A percentile compares a stretch with the other conserved stretches of the same genome.
phyloP scores from a whole-genome alignment of 1,284 basidiomycete species.

The Polyporus tsugae region DNA sequence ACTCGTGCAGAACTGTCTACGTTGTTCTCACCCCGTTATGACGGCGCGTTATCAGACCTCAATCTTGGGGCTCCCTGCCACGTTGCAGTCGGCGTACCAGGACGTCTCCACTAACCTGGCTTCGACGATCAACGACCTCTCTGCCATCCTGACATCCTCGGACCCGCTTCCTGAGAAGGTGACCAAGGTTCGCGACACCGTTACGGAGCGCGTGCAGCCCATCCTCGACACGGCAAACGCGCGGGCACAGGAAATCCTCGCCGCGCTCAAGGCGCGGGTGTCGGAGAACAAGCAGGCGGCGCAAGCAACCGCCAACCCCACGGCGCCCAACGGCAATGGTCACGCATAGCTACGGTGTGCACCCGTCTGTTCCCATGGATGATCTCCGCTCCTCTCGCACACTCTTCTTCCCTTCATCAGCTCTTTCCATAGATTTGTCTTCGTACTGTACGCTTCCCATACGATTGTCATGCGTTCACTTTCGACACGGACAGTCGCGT shows the following conservation, averaged over 20 bases:
- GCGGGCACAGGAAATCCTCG: constrained; percentile 44
- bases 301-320: constrained; percentile 14
- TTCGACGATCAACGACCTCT: constrained; percentile 58
- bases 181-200: constrained; percentile 60
- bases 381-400: background rate
- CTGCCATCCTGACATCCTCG: constrained; percentile 60
- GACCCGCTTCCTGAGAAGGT: constrained; percentile 69
- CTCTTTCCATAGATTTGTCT: background rate
- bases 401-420: background rate
- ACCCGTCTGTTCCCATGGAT: constrained; percentile 1
- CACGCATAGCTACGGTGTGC: constrained; percentile 12
- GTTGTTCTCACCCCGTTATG: constrained; percentile 18
- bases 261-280: constrained; percentile 38
- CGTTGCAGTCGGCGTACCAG: constrained; percentile 61
- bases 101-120: constrained; percentile 55
- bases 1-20: constrained; percentile 3
- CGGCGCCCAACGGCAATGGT: constrained; percentile 28
- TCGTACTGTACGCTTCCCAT: constrained; percentile 6
- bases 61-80: constrained; percentile 60
- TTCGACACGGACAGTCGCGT: constrained; percentile 23
- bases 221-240: constrained; percentile 54
- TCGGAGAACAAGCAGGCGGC: constrained; percentile 37
- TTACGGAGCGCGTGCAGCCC: constrained; percentile 64
- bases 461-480: constrained; percentile 9
- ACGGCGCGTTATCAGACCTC: constrained; percentile 46